Evolutionary conservation across 495 filamentous ascomycete species (phyloP).

Genomic region (Alectoria sarmentosa): DNA sequence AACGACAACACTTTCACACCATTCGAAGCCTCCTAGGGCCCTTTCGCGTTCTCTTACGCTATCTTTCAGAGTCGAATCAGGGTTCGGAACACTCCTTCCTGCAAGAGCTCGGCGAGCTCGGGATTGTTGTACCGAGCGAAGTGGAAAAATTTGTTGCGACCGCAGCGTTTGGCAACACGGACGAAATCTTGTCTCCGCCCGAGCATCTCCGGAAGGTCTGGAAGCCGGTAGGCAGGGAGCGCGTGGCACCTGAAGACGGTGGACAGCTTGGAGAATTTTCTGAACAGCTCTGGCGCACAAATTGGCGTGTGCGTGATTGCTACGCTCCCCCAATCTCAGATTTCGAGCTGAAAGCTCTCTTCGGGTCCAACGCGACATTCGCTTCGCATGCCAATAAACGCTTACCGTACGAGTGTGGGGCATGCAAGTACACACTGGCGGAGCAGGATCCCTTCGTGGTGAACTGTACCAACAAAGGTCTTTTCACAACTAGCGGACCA

Average conservation of each 20-base stretch:
- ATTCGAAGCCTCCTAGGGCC: slow-evolving; percentile 7
- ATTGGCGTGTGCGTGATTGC: slow-evolving; percentile 3
- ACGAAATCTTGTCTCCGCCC: slow-evolving; percentile 13
- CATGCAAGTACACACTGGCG: background rate
- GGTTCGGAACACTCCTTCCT: background rate
- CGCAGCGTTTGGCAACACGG: slow-evolving; percentile 12
- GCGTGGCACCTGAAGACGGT: slow-evolving; percentile 4
- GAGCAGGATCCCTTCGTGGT: background rate
- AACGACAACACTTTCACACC: slow-evolving; percentile 7
- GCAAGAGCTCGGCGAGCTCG: slow-evolving; percentile 8
- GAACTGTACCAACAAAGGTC: background rate
- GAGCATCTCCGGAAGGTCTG: slow-evolving; percentile 11
- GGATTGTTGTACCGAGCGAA: slow-evolving; percentile 3
- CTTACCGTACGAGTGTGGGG: slow-evolving; percentile 2
- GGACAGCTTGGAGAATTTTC: slow-evolving; percentile 7
- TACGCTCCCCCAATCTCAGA: background rate
- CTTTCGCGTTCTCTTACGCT: slow-evolving; percentile 4
- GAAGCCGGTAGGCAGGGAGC: slow-evolving; percentile 10
- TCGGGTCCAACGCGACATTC: background rate
- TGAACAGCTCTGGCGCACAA: slow-evolving; percentile 7
- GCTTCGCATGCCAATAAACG: background rate
- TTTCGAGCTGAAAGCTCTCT: background rate
- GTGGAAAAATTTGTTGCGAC: background rate
- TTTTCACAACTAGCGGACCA: background rate
- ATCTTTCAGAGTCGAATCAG: background rate